Evolutionary conservation across 331 rosid species (phyloP).

Genomic region (Acacia concinna): DNA sequence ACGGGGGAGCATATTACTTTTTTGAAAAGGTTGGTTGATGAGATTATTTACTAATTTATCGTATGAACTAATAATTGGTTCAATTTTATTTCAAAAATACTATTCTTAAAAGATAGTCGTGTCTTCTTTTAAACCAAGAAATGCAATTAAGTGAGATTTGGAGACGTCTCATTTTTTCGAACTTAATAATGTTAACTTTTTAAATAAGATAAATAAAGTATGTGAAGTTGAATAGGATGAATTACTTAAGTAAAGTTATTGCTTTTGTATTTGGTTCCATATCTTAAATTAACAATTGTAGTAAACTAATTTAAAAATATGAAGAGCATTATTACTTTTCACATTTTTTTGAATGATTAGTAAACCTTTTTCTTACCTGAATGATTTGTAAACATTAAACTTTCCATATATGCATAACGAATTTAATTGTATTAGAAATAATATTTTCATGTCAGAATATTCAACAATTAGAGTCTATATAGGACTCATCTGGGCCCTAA

Average conservation of each 20-base stretch:
- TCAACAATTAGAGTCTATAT: slow-evolving; percentile 23
- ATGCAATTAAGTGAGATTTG: not conserved
- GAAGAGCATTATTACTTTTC: not conserved
- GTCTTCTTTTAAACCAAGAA: not conserved
- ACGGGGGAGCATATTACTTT: too few species aligned
- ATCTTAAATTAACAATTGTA: not conserved
- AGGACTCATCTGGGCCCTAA: not conserved
- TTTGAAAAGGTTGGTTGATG: not conserved
- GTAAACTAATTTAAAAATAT: not conserved
- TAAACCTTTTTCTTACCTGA: too few species aligned
- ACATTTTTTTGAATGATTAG: not conserved
- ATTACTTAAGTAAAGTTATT: not conserved
- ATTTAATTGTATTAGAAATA: not conserved
- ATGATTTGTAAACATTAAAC: too few species aligned
- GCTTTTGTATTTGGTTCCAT: not conserved
- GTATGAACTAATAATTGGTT: not conserved
- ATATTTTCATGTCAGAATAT: not conserved
- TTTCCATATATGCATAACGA: not conserved
- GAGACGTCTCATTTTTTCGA: not conserved
- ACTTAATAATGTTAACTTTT: not conserved
- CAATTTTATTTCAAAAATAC: not conserved
- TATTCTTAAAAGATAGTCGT: not conserved
- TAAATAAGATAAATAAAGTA: not conserved
- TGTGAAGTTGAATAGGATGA: not conserved
- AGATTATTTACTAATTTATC: not conserved